Evolutionary conservation across 257 asterid genomes (phyloP), one percentile per base, ranked within the genome.

Genomic region (Solanum commersonii): DNA sequence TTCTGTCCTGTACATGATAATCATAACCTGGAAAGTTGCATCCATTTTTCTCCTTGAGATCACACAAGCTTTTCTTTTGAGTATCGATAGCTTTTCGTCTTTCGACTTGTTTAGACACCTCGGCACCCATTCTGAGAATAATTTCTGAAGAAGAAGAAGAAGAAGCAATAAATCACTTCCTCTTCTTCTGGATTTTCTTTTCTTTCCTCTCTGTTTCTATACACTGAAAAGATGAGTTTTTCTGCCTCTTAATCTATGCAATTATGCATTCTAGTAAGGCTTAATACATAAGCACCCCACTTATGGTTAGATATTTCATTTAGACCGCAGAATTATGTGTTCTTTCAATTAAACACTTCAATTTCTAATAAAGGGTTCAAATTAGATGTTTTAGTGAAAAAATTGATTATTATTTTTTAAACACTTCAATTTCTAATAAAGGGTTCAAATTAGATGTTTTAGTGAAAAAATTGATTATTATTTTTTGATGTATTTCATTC

Each of bases 1-100:
- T 91, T 5, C 95, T 87, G 72, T 96, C 98, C 5, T 90, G 38
- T 6, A 98, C 93, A 85, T 27, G 90, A 91, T 95, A 93, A 77
- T 96, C 99, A 87, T 89, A 89, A 37, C 99, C 94, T 0, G 98
- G 99, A 60, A 88, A 97, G 2, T 91, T 93, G 71, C 73, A 79
- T 38, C 99, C 98, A 34, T 29, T 42, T 77, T 56, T 88, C 22
- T 91, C 85, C 52, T 90, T 59, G 59, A 96, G 92, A 92, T 92
- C 96, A 10, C 29, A 59, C 40, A 97, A 87, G 65, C 87, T 27
- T 87, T 94, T 93, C 92, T 93, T 94, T 92, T 96, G 92, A 2
- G 93, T 73, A 27, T 91, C 56, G 81, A 97, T 91, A 23, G 92
- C 74, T 82, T 92, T 95, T 52, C 95, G 90, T 11, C 96, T 91